Conservation (phyloP, 768 basidiomycete genomes). For the Mycena leptocephala region DNA sequence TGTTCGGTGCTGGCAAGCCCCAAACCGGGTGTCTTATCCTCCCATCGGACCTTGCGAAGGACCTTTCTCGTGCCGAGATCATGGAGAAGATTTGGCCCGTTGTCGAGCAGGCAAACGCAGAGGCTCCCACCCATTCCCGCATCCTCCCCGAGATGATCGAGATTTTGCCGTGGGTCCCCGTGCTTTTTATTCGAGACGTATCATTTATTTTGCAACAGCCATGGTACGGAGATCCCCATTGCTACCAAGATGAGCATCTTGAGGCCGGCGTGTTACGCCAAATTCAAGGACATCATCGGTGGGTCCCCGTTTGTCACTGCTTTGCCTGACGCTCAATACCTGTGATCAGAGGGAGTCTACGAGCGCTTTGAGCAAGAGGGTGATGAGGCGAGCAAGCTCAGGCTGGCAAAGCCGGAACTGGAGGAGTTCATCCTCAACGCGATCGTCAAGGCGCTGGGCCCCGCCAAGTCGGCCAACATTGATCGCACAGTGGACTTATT, state of each 20-base stretch:
- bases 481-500: constrained; percentile 58
- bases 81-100: constrained; percentile 60
- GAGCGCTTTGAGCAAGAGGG: constrained; percentile 60
- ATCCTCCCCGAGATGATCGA: constrained; percentile 67
- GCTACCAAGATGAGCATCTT: constrained; percentile 70
- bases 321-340: background rate
- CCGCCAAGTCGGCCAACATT: constrained; percentile 45
- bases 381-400: constrained; percentile 44
- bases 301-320: background rate
- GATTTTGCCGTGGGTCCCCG: constrained; percentile 57
- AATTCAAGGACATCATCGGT: constrained; percentile 65
- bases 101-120: constrained; percentile 65
- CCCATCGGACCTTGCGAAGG: constrained; percentile 58
- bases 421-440: constrained; percentile 54
- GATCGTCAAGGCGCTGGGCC: constrained; percentile 53
- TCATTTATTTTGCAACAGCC: constrained; percentile 20
- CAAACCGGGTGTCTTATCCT: constrained; percentile 68
- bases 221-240: constrained; percentile 63
- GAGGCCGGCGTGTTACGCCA: constrained; percentile 65
- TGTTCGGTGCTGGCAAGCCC: constrained; percentile 66
- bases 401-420: constrained; percentile 45
- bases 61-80: constrained; percentile 38
- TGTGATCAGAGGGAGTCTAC: constrained; percentile 49
- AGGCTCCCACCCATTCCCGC: constrained; percentile 69
- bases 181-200: background rate